These are phyloP conservation scores for Pseudogymnoascus sp. DNA, from an alignment of 2,329 filamentous ascomycete genomes.

Conservation along the genomic window DNA sequence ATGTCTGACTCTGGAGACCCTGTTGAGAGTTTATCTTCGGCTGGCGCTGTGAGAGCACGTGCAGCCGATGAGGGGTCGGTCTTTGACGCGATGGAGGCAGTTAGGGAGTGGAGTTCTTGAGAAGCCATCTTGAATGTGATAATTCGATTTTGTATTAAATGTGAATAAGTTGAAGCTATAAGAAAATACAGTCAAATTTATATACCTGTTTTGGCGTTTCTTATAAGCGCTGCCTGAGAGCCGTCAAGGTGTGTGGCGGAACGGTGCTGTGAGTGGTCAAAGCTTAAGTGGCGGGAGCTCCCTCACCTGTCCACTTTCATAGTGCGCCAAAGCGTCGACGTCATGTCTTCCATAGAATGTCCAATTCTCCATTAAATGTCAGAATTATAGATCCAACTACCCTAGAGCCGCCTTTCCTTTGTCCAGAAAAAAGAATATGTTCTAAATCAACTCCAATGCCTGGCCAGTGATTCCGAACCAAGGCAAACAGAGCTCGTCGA, in stretches of 20 bases:
- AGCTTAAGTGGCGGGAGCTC: not conserved
- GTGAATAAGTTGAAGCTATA: too few relatives aligned
- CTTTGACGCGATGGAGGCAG: not conserved
- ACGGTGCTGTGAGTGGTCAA: not conserved
- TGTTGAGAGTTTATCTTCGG: not conserved
- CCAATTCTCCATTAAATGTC: not conserved
- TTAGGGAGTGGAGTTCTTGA: not conserved
- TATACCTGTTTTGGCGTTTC: not conserved
- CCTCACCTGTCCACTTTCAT: not conserved
- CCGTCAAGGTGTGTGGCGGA: not conserved
- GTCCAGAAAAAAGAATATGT: not conserved
- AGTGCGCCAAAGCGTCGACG: not conserved
- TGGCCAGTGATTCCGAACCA: not conserved
- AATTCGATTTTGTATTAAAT: too few relatives aligned
- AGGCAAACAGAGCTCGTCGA: not conserved
- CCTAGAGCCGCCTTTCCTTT: not conserved
- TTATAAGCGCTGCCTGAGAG: not conserved
- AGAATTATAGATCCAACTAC: not conserved
- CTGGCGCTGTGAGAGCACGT: not conserved
- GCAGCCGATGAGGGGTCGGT: not conserved
- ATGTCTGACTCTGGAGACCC: slow-evolving; percentile 52
- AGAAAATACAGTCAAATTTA: too few relatives aligned
- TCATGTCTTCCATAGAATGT: not conserved
- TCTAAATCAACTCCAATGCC: not conserved
- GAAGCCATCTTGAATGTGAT: not conserved